Evolutionary conservation across 805 yeast species (phyloP), one percentile per base, ranked within the genome.

Genomic region (Teunomyces aglyptinius): DNA sequence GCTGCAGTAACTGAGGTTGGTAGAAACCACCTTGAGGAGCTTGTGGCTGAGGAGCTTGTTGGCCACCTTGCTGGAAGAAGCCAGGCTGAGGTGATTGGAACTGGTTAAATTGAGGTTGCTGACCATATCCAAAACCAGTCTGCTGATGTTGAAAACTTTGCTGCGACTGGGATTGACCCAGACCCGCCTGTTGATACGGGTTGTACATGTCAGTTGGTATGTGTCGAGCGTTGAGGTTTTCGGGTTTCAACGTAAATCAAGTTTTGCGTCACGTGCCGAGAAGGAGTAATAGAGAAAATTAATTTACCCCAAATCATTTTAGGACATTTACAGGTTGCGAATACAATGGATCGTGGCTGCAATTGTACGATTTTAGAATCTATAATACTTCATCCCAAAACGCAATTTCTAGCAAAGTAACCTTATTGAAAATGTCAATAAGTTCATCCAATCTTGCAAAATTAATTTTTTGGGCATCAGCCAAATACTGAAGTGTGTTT

Each of bases 301-400:
- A 4, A 31, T 31, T 31, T 6, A 12, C 38, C 24, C 19, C 12
- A 35, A 35, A 18, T n/a, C n/a, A 10, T 24, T 7, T 3, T 16
- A 24, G 10, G 34, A 16, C 10, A 10, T 3, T 26, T 26, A 19
- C 32, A 26, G 43, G 20, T 28, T 26, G 13, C 15, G 5, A 31
- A n/a, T 13, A 13, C 13, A n/a, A 4, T 13, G 33, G 10, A n/a
- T 28, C 13, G 12, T n/a, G 16, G 16, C 16, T 31, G 33, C 33
- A 31, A 13, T 15, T 5, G 26, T 29, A 13, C 16, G 18, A 13
- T 31, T 31, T 31, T 13, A 13, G 18, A 7, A 18, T 31, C 33
- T 31, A 31, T 31, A 33, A 28, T 8, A 67, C 69, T 52, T 70
- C 85, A 56, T 77, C 75, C 96, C 96, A 87, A 59, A 87, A 87